phyloP scores from a whole-genome alignment of 805 yeast genomes.

The Candida maltosa region DNA sequence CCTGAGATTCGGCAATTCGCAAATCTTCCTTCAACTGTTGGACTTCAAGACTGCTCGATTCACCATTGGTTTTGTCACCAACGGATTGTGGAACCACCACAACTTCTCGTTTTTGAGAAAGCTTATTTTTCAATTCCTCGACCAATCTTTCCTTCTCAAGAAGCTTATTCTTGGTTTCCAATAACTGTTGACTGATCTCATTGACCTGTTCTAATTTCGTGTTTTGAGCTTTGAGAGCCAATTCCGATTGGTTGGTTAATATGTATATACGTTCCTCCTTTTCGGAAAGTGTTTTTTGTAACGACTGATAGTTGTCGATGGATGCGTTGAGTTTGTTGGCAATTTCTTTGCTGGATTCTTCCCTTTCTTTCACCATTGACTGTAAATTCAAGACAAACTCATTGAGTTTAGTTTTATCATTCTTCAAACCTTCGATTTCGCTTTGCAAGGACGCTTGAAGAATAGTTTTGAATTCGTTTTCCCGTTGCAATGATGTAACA shows the following conservation, averaged over 20 bases:
- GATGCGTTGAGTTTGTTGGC: slow-evolving; percentile 48
- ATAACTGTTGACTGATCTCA: slow-evolving; percentile 44
- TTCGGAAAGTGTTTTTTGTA: slow-evolving; percentile 46
- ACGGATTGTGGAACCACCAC: slow-evolving; percentile 14
- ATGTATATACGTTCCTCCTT: slow-evolving; percentile 52
- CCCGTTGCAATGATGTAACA: slow-evolving; percentile 49
- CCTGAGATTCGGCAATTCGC: slow-evolving; percentile 53
- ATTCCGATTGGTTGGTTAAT: slow-evolving; percentile 55
- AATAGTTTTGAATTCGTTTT: slow-evolving; percentile 48
- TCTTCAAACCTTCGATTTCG: slow-evolving; percentile 50
- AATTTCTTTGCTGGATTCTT: slow-evolving; percentile 46
- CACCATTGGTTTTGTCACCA: slow-evolving; percentile 1
- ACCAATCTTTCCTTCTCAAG: slow-evolving; percentile 35
- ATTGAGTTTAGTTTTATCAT: slow-evolving; percentile 59
- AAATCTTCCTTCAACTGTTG: slow-evolving; percentile 52
- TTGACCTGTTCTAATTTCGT: slow-evolving; percentile 58
- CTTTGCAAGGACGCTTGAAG: slow-evolving; percentile 47
- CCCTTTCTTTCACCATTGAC: slow-evolving; percentile 59
- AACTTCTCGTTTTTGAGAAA: slow-evolving; percentile 19
- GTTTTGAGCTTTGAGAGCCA: slow-evolving; percentile 50
- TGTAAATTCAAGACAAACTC: slow-evolving; percentile 60
- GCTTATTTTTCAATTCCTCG: slow-evolving; percentile 37
- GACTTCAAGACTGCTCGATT: slow-evolving; percentile 26
- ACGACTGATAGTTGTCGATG: slow-evolving; percentile 41
- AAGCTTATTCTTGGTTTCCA: slow-evolving; percentile 39